Conservation (phyloP, 2,329 filamentous ascomycete species). For the Aspergillus intermedius region DNA sequence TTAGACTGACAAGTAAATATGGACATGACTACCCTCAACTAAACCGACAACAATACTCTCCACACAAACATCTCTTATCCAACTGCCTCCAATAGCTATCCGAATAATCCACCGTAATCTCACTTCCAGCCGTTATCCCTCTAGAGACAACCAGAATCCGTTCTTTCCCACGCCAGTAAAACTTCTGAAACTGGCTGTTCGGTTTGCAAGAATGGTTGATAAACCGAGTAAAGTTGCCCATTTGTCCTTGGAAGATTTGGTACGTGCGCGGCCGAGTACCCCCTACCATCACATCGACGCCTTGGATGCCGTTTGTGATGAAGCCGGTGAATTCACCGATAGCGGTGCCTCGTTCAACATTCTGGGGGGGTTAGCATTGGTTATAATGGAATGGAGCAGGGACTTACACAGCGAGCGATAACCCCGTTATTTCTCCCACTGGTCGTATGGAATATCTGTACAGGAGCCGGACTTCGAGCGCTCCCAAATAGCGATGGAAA, state of each 20-base stretch:
- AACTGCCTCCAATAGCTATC: slow-evolving; percentile 53
- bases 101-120: slow-evolving; percentile 55
- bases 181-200: slow-evolving; percentile 52
- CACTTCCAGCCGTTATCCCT: slow-evolving; percentile 47
- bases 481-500: slow-evolving; percentile 49
- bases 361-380: slow-evolving; percentile 20
- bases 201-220: slow-evolving; percentile 54
- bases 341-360: slow-evolving; percentile 48
- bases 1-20: not conserved
- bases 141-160: slow-evolving; percentile 51
- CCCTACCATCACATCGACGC: slow-evolving; percentile 51
- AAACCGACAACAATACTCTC: slow-evolving; percentile 44
- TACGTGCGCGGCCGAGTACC: slow-evolving; percentile 36
- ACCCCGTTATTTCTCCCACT: slow-evolving; percentile 53
- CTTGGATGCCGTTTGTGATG: slow-evolving; percentile 47
- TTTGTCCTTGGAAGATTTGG: slow-evolving; percentile 52
- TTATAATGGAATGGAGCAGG: not conserved
- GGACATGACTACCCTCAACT: not conserved
- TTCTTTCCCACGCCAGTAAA: slow-evolving; percentile 52
- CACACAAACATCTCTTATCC: slow-evolving; percentile 51
- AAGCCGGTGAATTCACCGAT: slow-evolving; percentile 53
- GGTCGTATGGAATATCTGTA: slow-evolving; percentile 49
- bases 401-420: slow-evolving; percentile 19
- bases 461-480: slow-evolving; percentile 35
- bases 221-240: slow-evolving; percentile 54